These are phyloP conservation scores for Diaporthe aspalathi DNA, from an alignment of 2,329 filamentous ascomycete genomes.

Conservation along the genomic window DNA sequence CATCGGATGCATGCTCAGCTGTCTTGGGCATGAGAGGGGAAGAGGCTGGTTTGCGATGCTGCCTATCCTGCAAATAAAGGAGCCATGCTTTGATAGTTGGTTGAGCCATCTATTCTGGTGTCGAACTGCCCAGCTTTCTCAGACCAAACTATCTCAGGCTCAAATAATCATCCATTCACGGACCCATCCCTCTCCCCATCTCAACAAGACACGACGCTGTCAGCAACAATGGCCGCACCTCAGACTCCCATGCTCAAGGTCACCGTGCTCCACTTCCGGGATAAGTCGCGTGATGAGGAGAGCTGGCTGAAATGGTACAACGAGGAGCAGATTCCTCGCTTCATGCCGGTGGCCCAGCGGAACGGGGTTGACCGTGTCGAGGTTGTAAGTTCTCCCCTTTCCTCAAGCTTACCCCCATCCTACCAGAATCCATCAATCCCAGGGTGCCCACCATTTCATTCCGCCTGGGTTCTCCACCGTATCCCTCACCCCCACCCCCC, in stretches of 20 bases:
- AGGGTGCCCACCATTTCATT: background rate
- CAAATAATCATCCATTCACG: background rate
- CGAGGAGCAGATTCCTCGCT: slow-evolving; percentile 37
- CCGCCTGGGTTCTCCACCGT: too few relatives aligned
- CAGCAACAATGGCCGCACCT: slow-evolving; percentile 18
- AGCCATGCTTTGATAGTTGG: background rate
- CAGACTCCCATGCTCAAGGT: slow-evolving; percentile 20
- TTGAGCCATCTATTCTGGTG: background rate
- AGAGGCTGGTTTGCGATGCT: too few relatives aligned
- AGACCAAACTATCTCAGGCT: background rate
- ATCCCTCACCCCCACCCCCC: too few relatives aligned
- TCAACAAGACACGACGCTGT: background rate
- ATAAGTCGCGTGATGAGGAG: slow-evolving; percentile 33
- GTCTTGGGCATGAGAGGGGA: too few relatives aligned
- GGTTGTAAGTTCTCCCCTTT: too few relatives aligned
- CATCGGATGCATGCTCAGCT: too few relatives aligned
- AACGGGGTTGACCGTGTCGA: slow-evolving; percentile 35
- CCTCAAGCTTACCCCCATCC: background rate
- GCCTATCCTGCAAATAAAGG: too few relatives aligned
- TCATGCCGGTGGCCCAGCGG: slow-evolving; percentile 36
- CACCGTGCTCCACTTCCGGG: slow-evolving; percentile 31
- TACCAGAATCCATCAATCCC: slow-evolving; percentile 13
- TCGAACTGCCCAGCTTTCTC: background rate
- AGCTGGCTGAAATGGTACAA: slow-evolving; percentile 38
- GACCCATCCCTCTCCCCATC: background rate